Conservation (phyloP, 73 alveolate species). For the Blepharisma stoltei region DNA sequence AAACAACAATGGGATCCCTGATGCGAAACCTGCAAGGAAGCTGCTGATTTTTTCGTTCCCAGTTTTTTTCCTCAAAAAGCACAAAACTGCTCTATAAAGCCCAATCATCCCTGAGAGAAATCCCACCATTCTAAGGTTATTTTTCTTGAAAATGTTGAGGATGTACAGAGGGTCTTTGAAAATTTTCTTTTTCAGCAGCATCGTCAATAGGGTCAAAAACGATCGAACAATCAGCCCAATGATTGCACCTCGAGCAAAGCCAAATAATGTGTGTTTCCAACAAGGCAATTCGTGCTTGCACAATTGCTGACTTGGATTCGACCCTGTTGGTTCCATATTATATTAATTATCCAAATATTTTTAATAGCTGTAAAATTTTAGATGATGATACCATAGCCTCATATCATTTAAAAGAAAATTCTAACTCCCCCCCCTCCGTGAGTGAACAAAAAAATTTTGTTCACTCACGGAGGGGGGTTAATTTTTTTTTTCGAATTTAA, state of each 20-base stretch:
- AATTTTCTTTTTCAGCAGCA: not conserved
- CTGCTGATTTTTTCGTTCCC: slow-evolving; percentile 9
- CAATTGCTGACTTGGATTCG: too few species aligned
- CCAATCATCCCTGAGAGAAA: slow-evolving; percentile 24
- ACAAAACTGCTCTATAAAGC: not conserved
- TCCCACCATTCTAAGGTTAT: not conserved
- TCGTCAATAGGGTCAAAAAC: not conserved
- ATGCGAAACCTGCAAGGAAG: slow-evolving; percentile 21
- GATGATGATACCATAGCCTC: not conserved
- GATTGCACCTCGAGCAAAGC: slow-evolving; percentile 8
- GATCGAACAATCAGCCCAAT: slow-evolving; percentile 9
- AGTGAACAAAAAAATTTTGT: too few species aligned
- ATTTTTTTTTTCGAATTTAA: too few species aligned
- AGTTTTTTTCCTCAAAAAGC: not conserved
- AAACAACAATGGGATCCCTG: not conserved
- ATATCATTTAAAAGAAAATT: not conserved
- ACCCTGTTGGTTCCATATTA: too few species aligned
- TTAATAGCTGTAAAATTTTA: not conserved
- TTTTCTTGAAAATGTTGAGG: slow-evolving; percentile 1
- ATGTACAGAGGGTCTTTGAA: not conserved
- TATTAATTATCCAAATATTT: too few species aligned
- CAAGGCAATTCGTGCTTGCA: too few species aligned
- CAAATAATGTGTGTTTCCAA: not conserved
- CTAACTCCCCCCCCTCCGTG: too few species aligned
- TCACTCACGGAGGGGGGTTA: too few species aligned